These are phyloP conservation scores for Austropuccinia psidii DNA, from an alignment of 1,284 basidiomycete genomes.

Conservation along the genomic window DNA sequence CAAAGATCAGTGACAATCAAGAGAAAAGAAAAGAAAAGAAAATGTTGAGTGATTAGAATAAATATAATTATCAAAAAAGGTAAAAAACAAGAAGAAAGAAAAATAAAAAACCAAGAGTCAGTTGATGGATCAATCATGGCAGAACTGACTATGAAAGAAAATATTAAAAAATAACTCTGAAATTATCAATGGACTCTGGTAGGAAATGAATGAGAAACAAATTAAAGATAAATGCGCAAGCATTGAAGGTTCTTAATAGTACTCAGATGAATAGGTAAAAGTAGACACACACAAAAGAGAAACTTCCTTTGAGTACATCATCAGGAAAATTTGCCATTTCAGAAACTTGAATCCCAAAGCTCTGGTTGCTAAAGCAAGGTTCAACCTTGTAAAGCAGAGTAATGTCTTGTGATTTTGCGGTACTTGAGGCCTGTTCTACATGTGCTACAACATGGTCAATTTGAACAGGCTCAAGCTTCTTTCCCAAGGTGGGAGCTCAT, in stretches of 20 bases:
- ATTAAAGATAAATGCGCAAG: too few species aligned
- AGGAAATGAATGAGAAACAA: too few species aligned
- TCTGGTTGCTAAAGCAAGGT: slow-evolving; percentile 78
- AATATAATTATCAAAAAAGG: too few species aligned
- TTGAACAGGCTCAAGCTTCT: slow-evolving; percentile 76
- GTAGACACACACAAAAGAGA: not conserved
- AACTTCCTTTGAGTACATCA: slow-evolving; percentile 71
- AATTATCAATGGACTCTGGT: too few species aligned
- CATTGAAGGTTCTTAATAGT: slow-evolving; percentile 50
- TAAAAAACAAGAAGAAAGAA: too few species aligned
- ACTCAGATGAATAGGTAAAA: not conserved
- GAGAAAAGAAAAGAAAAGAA: too few species aligned
- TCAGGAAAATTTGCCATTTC: slow-evolving; percentile 93
- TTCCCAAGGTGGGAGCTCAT: slow-evolving; percentile 84
- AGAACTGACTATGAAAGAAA: too few species aligned
- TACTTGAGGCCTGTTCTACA: slow-evolving; percentile 51
- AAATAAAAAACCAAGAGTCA: too few species aligned
- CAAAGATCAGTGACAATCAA: too few species aligned
- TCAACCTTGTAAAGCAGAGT: slow-evolving; percentile 92
- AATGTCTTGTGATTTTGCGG: slow-evolving; percentile 57
- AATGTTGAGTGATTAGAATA: too few species aligned
- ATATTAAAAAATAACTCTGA: too few species aligned
- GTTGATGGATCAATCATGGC: too few species aligned
- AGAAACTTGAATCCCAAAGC: slow-evolving; percentile 97
- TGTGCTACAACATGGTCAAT: slow-evolving; percentile 95